Percentiles rank a stretch among this genome's conserved stretches.
These are phyloP conservation scores for Globisporangium iwayamae DNA, from an alignment of 352 stramenopile genomes.

Conservation along the genomic window DNA sequence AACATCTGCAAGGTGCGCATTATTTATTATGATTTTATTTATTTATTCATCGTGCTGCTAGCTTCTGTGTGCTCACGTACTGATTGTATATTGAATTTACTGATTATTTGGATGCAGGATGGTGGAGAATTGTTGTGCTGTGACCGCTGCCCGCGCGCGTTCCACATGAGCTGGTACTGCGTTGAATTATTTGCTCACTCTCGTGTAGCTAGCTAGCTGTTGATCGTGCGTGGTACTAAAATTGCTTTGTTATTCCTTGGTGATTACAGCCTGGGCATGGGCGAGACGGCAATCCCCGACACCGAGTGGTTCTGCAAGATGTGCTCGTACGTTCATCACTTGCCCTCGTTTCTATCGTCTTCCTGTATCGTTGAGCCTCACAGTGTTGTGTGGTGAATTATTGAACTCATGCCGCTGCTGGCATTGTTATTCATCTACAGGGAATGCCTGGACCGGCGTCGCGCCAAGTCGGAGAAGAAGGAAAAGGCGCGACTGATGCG, in stretches of 20 bases:
- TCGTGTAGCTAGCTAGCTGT: background rate
- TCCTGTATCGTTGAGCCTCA: background rate
- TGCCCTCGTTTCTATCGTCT: background rate
- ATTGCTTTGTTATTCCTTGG: background rate
- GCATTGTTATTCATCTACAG: constrained; percentile 17
- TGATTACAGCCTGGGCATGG: constrained; percentile 61
- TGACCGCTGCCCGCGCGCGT: constrained; percentile 89
- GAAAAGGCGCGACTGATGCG: constrained; percentile 75
- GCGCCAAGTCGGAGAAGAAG: constrained; percentile 68
- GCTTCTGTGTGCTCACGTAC: background rate
- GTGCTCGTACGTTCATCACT: constrained; percentile 55
- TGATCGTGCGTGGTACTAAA: constrained; percentile 2
- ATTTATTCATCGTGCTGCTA: background rate
- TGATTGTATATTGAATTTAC: background rate
- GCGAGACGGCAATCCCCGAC: constrained; percentile 68
- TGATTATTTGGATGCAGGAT: constrained; percentile 22
- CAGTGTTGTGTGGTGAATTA: background rate
- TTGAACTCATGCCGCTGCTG: background rate
- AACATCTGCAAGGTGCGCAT: constrained; percentile 78
- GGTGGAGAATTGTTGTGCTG: constrained; percentile 89
- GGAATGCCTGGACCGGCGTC: constrained; percentile 76
- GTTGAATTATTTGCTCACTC: background rate
- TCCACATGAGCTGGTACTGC: constrained; percentile 87
- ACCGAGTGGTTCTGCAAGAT: constrained; percentile 89
- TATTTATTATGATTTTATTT: background rate